Conservation (phyloP, 2,329 filamentous ascomycete genomes). For the Mycogone perniciosa region DNA sequence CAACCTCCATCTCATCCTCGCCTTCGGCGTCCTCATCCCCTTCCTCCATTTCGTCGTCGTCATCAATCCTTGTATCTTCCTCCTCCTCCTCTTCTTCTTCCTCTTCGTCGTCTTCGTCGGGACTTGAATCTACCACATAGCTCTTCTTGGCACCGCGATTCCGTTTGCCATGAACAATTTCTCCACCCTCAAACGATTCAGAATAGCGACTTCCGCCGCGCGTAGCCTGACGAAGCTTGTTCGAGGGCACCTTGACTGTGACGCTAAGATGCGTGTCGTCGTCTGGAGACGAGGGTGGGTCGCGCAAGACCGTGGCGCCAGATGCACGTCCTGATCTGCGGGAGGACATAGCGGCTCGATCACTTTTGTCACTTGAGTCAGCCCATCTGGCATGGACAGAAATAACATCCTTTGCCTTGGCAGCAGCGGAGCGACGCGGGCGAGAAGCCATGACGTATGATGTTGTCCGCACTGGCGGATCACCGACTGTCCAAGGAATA, state of each 20-base stretch:
- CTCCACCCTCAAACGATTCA: slow-evolving; percentile 37
- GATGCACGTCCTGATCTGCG: slow-evolving; percentile 44
- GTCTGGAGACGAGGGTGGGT: slow-evolving; percentile 38
- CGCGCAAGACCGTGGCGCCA: slow-evolving; percentile 37
- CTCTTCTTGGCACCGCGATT: slow-evolving; percentile 52
- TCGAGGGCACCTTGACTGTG: slow-evolving; percentile 47
- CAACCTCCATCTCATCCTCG: slow-evolving; percentile 40
- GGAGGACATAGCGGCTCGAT: slow-evolving; percentile 43
- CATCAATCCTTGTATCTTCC: slow-evolving; percentile 36
- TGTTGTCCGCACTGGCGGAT: slow-evolving; percentile 5
- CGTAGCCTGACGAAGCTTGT: slow-evolving; percentile 46
- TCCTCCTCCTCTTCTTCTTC: slow-evolving; percentile 31
- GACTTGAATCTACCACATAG: slow-evolving; percentile 52
- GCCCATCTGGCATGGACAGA: slow-evolving; percentile 36
- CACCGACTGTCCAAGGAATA: too few species aligned
- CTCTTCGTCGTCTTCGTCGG: slow-evolving; percentile 38
- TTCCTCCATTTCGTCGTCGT: slow-evolving; percentile 40
- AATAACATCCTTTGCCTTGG: slow-evolving; percentile 38
- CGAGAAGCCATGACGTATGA: slow-evolving; percentile 38
- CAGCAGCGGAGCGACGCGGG: slow-evolving; percentile 40
- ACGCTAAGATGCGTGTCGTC: slow-evolving; percentile 40
- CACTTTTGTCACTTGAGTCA: slow-evolving; percentile 32
- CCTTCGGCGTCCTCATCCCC: slow-evolving; percentile 34
- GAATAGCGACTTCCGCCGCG: slow-evolving; percentile 32
- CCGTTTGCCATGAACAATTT: slow-evolving; percentile 45